Evolutionary conservation across 805 yeast genomes (phyloP), one percentile per base, ranked within the genome.

Genomic region (Saccharomyces mikatae): DNA sequence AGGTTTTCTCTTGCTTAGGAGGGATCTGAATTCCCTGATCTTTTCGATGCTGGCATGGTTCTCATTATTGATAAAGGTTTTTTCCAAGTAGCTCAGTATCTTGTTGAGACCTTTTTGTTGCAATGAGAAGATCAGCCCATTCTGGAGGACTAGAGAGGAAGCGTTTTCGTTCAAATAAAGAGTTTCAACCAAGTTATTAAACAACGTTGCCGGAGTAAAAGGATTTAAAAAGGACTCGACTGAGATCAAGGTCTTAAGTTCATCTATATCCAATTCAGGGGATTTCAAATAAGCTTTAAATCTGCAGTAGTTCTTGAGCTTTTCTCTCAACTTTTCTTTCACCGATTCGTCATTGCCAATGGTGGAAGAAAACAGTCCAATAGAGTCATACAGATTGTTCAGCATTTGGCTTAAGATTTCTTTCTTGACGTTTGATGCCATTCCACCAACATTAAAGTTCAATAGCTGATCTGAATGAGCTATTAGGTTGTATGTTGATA

Each of bases 151-250:
- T 10, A 62, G 44, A 22, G 44, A 36, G 17, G 44, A 13, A 36
- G 44, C 44, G 24, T 36, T 22, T 9, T 36, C 44, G 44, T 65
- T 60, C 54, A 68, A 54, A 47, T 65, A 60, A 2, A 65, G 52
- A 6, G 70, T 63, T 51, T 69, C 73, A 4, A 66, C 62, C 41
- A 67, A 56, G 48, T 69, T 69, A 51, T 69, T 67, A 59, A 67
- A 66, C 10, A 67, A 56, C 3, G 61, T 48, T 46, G 61, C 65
- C 13, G 67, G 48, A 11, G 58, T 55, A 13, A 49, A 29, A 2
- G 65, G 64, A n/a, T 61, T 53, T 9, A 57, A 56, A 21, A 22
- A 50, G 4, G 58, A 32, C 68, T 69, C 67, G 30, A 69, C 59
- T 2, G 56, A 41, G 9, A 69, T 48, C 14, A 68, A 55, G 27